Conservation (phyloP, 1,284 basidiomycete genomes). For the Bjerkandera adusta region DNA sequence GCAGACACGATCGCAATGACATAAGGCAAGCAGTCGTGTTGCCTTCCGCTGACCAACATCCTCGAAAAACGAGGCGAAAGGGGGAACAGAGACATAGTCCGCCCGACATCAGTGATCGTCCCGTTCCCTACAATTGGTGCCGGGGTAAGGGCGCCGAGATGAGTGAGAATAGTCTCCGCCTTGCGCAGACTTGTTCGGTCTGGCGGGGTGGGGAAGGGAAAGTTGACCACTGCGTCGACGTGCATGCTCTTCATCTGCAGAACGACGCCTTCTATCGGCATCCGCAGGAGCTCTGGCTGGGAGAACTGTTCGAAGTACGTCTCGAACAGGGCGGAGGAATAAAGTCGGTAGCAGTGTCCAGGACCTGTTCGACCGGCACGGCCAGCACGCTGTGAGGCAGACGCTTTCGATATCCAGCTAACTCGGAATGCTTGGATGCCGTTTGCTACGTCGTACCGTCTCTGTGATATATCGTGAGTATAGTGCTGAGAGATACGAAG, state of each 20-base stretch:
- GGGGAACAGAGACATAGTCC: constrained; percentile 91
- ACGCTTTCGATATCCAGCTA: constrained; percentile 76
- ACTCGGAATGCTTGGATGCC: constrained; percentile 75
- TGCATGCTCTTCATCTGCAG: constrained; percentile 99
- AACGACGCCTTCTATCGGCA: constrained; percentile 96
- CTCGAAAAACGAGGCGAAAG: constrained; percentile 91
- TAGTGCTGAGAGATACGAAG: constrained; percentile 2
- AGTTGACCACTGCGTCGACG: constrained; percentile 94
- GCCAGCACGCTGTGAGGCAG: constrained; percentile 70
- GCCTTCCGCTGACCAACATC: constrained; percentile 91
- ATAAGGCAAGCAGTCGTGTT: constrained; percentile 91
- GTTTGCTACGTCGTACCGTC: constrained; percentile 56
- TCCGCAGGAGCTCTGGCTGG: constrained; percentile 90
- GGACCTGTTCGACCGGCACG: constrained; percentile 78
- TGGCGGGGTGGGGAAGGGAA: constrained; percentile 97
- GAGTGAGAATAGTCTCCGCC: constrained; percentile 80
- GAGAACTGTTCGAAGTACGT: constrained; percentile 89
- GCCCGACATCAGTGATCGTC: constrained; percentile 86
- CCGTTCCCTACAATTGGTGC: constrained; percentile 43
- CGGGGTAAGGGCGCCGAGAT: constrained; percentile 80
- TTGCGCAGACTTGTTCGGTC: constrained; percentile 76
- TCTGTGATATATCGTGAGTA: constrained; percentile 24
- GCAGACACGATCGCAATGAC: constrained; percentile 91
- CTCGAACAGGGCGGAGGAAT: constrained; percentile 81
- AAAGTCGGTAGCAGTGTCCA: constrained; percentile 78